Evolutionary conservation across 2,329 filamentous ascomycete genomes (phyloP), one percentile per base, ranked within the genome.

Genomic region (Neoascochyta sp.): DNA sequence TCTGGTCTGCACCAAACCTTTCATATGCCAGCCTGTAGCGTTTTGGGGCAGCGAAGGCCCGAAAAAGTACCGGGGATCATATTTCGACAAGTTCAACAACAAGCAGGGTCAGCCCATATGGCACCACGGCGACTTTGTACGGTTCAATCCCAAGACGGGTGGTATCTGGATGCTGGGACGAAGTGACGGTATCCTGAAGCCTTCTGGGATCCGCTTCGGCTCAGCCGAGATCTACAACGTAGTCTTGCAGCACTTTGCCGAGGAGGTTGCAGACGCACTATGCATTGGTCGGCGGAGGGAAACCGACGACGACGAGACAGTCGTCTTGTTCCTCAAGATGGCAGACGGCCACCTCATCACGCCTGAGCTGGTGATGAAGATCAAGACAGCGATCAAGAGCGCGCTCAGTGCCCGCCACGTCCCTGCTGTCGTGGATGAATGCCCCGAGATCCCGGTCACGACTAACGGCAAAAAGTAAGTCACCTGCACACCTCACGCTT

Each of bases 171-270:
- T 96, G 90, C 75, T 96, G 0, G 90, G 92, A 3, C 77, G 90
- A 15, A 92, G 84, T 29, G 90, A 98, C 51, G 92, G 92, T 4
- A 86, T 96, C 5, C 68, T 98, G 9, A 98, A 98, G 59, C 92
- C 92, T 0, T 78, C 83, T 0, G 92, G 92, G 3, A 87, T 98
- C 11, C 74, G 90, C 0, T 96, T 98, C 55, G 90, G 90, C 4
- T 88, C 81, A 17, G 88, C 90, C 1, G 92, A 98, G 68, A 95
- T 98, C 12, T 96, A 96, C 65, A 95, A 95, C 57, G 73, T 95
- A n/a, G 68, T 96, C 16, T 76, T 92, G 2, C 80, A 85, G 45
- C 83, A 88, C 63, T 95, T 95, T 50, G 75, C 80, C 0, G 66
- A 73, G 8, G 76, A 90, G 33, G 71, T 96, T 11, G 82, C 87